Evolutionary conservation across 805 yeast genomes (phyloP).

Genomic region (Barnettozyma wickerhamii): DNA sequence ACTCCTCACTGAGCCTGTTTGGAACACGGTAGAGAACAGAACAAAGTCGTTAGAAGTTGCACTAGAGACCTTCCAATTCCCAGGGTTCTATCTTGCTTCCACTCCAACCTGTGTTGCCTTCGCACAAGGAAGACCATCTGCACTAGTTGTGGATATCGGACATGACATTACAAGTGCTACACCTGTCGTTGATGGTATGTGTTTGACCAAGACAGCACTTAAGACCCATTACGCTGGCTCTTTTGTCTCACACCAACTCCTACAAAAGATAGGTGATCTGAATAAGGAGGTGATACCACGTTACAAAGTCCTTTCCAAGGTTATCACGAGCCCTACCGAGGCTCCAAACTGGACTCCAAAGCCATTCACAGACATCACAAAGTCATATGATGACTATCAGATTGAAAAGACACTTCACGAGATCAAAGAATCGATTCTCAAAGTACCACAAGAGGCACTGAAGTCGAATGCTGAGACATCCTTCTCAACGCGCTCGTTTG

Average conservation of each 20-base stretch:
- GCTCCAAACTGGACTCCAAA: constrained; percentile 29
- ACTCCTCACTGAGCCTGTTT: constrained; percentile 79
- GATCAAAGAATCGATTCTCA: constrained; percentile 68
- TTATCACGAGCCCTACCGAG: constrained; percentile 26
- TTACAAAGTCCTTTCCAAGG: constrained; percentile 49
- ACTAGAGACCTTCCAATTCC: constrained; percentile 64
- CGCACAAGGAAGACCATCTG: constrained; percentile 83
- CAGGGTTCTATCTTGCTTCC: constrained; percentile 78
- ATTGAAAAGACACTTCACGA: constrained; percentile 56
- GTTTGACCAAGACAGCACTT: constrained; percentile 62
- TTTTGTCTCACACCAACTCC: constrained; percentile 53
- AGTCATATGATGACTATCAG: constrained; percentile 53
- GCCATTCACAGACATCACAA: constrained; percentile 19
- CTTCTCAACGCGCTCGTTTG: constrained; percentile 46
- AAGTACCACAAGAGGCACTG: constrained; percentile 41
- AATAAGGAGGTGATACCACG: constrained; percentile 37
- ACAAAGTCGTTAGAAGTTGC: constrained; percentile 65
- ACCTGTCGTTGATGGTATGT: constrained; percentile 80
- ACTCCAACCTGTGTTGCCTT: constrained; percentile 86
- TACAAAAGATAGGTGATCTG: constrained; percentile 34
- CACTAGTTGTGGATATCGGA: constrained; percentile 82
- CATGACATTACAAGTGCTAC: constrained; percentile 74
- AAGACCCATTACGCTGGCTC: constrained; percentile 74
- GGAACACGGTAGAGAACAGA: constrained; percentile 70
- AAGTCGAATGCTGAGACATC: constrained; percentile 20